Conservation (phyloP, 495 filamentous ascomycete species). For the Penicillium flavigenum region DNA sequence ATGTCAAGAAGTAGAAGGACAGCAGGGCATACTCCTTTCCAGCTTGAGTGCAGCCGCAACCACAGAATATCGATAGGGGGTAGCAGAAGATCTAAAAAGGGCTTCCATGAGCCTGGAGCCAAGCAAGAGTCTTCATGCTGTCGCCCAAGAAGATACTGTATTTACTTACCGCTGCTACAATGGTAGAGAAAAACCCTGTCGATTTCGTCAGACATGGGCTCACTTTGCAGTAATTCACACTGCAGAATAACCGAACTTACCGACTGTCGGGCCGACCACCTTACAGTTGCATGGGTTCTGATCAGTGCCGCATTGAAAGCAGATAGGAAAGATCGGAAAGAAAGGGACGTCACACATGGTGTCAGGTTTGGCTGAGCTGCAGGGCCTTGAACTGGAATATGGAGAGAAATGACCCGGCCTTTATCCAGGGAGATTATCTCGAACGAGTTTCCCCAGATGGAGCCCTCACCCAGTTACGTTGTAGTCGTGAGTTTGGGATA, state of each 20-base stretch:
- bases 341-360: conserved; percentile 43
- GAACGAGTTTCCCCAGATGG: conserved; percentile 9
- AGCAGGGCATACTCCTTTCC: conserved; percentile 52
- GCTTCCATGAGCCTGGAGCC: conserved; percentile 8
- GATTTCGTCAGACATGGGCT: not conserved
- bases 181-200: conserved; percentile 44
- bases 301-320: conserved; percentile 56
- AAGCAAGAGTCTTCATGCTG: not conserved
- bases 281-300: conserved; percentile 65
- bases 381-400: not conserved
- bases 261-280: conserved; percentile 59
- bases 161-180: conserved; percentile 53
- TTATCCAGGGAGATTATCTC: not conserved
- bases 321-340: conserved; percentile 48
- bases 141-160: not conserved
- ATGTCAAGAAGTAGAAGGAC: not conserved
- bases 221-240: not conserved
- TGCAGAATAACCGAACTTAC: conserved; percentile 27
- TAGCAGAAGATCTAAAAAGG: conserved; percentile 53
- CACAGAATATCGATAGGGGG: conserved; percentile 59
- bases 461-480: not conserved
- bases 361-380: not conserved
- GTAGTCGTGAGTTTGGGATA: conserved; percentile 4
- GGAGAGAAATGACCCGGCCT: not conserved
- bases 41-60: conserved; percentile 55